Evolutionary conservation across 768 basidiomycete genomes (phyloP), one percentile per base, ranked within the genome.

Genomic region (Gloeopeniophorella convolvens): DNA sequence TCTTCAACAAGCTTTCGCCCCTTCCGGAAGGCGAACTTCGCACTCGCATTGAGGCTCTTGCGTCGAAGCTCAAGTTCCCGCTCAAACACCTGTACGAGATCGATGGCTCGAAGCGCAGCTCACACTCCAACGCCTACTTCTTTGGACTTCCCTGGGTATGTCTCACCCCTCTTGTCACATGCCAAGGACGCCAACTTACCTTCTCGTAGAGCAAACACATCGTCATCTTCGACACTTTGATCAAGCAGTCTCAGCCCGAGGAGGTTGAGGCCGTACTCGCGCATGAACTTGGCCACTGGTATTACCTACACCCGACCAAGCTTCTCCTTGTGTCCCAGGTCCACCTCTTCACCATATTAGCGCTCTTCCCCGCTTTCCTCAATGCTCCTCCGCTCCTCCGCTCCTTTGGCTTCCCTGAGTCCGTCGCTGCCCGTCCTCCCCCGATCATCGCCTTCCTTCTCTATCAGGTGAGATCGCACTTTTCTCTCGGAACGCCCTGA

Each of bases 41-140:
- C 20, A 70, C 67, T 6, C 75, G 89, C 32, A 88, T 94, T 32
- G 89, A 95, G 60, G 62, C 66, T 0, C 74, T 99, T 13, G 90
- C 94, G 0, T 60, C 69, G 33, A 84, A 83, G 61, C 83, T 98
- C 60, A 81, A 84, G 50, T 99, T 98, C 78, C 95, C 96, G 0
- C 71, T 97, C 49, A 96, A 86, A 62, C 86, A 94, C 66, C 66
- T 99, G 45, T 98, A 95, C 65, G 92, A 96, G 65, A 97, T 98
- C 59, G 94, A 98, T 63, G 96, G 96, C 24, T 92, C 88, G 30
- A 96, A 96, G 72, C 82, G 95, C 41, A 90, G 86, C 67, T 86
- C 89, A 2, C 95, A 99, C 69, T 88, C 85, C 59, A 97, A 97
- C 58, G 94, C 94, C n/a, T 98, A 96, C 71, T 97, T 97, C 75